Base-by-base conservation (phyloP, 352 stramenopile species). In the Phytophthora melonis region DNA sequence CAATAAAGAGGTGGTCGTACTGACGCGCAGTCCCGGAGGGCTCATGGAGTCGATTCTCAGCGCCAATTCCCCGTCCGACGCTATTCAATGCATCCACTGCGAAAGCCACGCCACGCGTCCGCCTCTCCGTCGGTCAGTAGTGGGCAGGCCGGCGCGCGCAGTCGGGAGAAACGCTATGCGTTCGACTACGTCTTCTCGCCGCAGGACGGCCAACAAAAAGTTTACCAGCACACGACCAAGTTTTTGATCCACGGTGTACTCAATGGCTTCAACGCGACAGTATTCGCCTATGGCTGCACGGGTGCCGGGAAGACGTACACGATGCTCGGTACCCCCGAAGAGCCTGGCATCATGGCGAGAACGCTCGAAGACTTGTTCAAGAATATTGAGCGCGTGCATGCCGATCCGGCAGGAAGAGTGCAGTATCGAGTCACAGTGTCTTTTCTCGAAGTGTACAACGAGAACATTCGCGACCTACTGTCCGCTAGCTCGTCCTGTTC, bases 371-470 rank as follows among this genome's bases (percentile, higher is more conserved):
- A 97, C 49, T 66, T 98, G 5, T 98, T 97, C 62, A 75, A 83
- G 58, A 85, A 91, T 21, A 93, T 95, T 54, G 64, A 81, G 39
- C 77, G 70, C n/a, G 59, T 78, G 7, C 66, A 72, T 54, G n/a
- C 54, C 75, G 36, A 79, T 13, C 43, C 65, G 25, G 27, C 55
- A 25, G 39, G 58, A 49, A 49, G 54, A n/a, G 39, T 70, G 14
- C 57, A 60, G 36, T 79, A 81, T 81, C 63, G 86, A 27, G 89
- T 97, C 4, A 89, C 74, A 10, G 90, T 97, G 10, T 97, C 91
- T 7, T 98, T 97, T 63, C 73, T 98, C 5, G 92, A 98, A 63
- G 88, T 98, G 27, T 98, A 98, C 87, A 98, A 98, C 58, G 93
- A 98, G 68, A 97, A 96, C 67, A 98, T 98, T 59, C 83, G 91